Conservation (phyloP, 495 filamentous ascomycete species). For the Clohesyomyces aquaticus region DNA sequence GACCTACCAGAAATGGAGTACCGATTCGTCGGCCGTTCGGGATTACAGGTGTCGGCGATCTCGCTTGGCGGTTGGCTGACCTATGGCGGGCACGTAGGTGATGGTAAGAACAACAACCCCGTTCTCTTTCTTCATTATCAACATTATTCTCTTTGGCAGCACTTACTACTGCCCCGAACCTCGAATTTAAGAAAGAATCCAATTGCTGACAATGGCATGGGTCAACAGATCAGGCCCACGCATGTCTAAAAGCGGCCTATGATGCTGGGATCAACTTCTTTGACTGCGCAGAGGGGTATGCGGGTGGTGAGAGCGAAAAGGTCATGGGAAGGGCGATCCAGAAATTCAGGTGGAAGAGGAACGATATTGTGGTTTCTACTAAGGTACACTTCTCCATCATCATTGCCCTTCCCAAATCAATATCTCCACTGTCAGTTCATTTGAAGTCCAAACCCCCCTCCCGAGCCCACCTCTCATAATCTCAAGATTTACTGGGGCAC, state of each 20-base stretch:
- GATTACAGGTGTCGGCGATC: conserved; percentile 75
- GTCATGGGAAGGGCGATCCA: conserved; percentile 75
- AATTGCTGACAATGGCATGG: background rate
- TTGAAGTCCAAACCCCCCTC: too few species aligned
- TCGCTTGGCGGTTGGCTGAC: conserved; percentile 78
- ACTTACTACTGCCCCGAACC: too few species aligned
- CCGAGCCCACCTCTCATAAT: background rate
- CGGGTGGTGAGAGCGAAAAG: conserved; percentile 69
- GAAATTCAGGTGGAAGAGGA: conserved; percentile 72
- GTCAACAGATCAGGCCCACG: conserved; percentile 60
- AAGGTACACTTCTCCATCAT: conserved; percentile 62
- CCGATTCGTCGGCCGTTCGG: conserved; percentile 73
- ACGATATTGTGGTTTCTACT: conserved; percentile 84
- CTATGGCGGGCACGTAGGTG: conserved; percentile 74
- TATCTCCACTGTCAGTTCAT: too few species aligned
- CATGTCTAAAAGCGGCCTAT: conserved; percentile 76
- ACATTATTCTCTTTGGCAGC: too few species aligned
- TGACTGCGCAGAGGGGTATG: conserved; percentile 56
- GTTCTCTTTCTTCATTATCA: too few species aligned
- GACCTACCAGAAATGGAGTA: conserved; percentile 70
- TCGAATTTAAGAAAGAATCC: background rate
- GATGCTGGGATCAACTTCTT: conserved; percentile 79
- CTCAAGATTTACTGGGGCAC: conserved; percentile 68
- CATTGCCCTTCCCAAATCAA: too few species aligned
- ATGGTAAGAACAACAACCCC: conserved; percentile 57